Evolutionary conservation across 2,329 filamentous ascomycete genomes (phyloP), one percentile per base, ranked within the genome.

Genomic region (Alternaria brassicicola): DNA sequence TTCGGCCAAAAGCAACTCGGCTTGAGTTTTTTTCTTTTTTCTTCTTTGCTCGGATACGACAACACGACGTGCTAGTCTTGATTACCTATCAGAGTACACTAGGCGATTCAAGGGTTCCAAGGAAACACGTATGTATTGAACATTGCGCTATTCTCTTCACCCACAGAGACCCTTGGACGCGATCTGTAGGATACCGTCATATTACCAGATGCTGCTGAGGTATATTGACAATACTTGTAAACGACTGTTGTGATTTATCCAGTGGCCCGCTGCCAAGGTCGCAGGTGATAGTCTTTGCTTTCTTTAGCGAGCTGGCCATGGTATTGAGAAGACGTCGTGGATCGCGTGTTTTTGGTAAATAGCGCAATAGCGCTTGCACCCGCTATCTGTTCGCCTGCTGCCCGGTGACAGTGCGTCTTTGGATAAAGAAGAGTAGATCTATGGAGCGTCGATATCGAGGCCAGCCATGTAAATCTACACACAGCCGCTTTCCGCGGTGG

Each of bases 401-500:
- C 25, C 55, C 51, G 43, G 49, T 45, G 46, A 46, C 49, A 59
- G 49, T 42, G 21, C 30, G n/a, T 30, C 23, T 57, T 47, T 54
- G 50, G 59, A 55, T 55, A 55, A 59, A 55, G 15, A 55, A 46
- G 38, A 50, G 35, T 47, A 12, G 9, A 38, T 35, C 6, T 28
- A 36, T 55, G n/a, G 10, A 12, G 39, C 35, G 41, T 39, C 38
- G 42, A 48, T 31, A 49, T 30, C 35, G 38, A 52, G 30, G 36
- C 19, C 46, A 39, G 45, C 19, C 35, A 33, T 55, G 43, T n/a
- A 19, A 36, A 49, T 21, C 21, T 38, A 59, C 56, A 57, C 49
- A 49, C 53, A 59, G 57, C 56, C 55, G 61, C 60, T 53, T 69
- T 63, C 66, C 64, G 64, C 59, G 61, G 57, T 64, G 55, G 65